These are phyloP conservation scores for Trichoderma pleuroti DNA, from an alignment of 2,329 filamentous ascomycete genomes.

Conservation along the genomic window DNA sequence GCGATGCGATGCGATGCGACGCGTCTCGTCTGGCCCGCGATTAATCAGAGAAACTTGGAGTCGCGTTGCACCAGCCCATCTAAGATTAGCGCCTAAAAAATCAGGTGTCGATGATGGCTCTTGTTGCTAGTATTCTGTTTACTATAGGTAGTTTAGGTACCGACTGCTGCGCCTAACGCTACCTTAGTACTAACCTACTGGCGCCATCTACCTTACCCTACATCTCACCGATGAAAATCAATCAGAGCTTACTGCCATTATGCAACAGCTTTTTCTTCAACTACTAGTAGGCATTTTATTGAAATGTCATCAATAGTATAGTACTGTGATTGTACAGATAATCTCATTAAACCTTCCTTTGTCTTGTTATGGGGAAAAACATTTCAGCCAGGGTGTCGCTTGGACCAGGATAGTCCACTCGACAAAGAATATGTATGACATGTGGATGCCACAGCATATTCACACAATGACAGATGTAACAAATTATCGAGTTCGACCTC, in stretches of 20 bases:
- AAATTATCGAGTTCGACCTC: background rate
- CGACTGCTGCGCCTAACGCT: background rate
- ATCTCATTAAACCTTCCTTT: background rate
- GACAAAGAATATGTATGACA: background rate
- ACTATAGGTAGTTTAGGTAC: background rate
- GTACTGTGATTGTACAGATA: background rate
- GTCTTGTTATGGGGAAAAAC: background rate
- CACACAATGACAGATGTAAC: background rate
- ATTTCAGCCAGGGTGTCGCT: background rate
- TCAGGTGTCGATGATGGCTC: slow-evolving; percentile 12
- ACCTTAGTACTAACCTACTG: background rate
- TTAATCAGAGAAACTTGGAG: slow-evolving; percentile 19
- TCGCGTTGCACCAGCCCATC: slow-evolving; percentile 26
- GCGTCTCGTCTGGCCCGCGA: slow-evolving; percentile 21
- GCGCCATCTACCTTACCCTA: background rate
- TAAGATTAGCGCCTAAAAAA: slow-evolving; percentile 27
- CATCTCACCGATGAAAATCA: background rate
- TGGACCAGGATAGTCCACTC: background rate
- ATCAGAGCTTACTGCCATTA: background rate
- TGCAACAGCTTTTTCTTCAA: background rate
- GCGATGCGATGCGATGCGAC: slow-evolving; percentile 25
- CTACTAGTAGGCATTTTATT: background rate
- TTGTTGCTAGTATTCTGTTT: no score
- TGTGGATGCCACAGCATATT: background rate
- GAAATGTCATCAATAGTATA: background rate